Conservation (phyloP, 2,329 filamentous ascomycete species). For the Cyclaneusma minus region DNA sequence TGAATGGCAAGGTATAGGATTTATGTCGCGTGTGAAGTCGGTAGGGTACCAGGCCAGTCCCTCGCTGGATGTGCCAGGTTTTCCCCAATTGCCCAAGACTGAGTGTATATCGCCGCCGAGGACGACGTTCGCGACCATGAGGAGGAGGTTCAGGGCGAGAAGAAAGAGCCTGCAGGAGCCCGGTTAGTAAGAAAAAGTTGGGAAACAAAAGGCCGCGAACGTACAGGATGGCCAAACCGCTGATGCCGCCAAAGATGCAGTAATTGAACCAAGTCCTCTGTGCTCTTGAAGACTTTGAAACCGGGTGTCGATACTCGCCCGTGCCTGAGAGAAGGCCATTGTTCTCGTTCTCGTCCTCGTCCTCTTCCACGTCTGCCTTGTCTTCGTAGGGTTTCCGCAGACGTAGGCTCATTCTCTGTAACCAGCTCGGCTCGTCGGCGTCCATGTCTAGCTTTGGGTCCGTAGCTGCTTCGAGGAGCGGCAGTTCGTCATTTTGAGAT, state of each 20-base stretch:
- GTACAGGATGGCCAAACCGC: constrained; percentile 21
- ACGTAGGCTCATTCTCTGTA: no score
- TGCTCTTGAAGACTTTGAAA: no score
- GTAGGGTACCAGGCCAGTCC: constrained; percentile 29
- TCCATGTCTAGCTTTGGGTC: no score
- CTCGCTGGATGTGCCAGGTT: constrained; percentile 21
- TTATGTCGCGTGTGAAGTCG: constrained; percentile 34
- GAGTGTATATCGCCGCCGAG: constrained; percentile 16
- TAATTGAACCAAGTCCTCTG: constrained; percentile 13
- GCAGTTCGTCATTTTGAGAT: no score
- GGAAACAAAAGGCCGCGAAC: constrained; percentile 6
- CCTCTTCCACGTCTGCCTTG: no score
- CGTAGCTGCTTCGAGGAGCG: no score
- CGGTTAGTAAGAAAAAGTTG: no score
- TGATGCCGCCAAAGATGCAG: constrained; percentile 21
- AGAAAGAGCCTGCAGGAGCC: constrained; percentile 1
- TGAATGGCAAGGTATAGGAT: constrained; percentile 44
- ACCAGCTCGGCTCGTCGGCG: no score
- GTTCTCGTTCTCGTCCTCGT: no score
- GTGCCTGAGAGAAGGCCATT: no score
- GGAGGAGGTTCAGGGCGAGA: constrained; percentile 14
- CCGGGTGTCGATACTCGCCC: no score
- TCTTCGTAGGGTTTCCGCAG: no score
- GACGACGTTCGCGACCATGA: constrained; percentile 19
- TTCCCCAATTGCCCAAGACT: constrained; percentile 21